Conservation (phyloP, 2,329 filamentous ascomycete species). For the Sporothrix pseudoabietina region DNA sequence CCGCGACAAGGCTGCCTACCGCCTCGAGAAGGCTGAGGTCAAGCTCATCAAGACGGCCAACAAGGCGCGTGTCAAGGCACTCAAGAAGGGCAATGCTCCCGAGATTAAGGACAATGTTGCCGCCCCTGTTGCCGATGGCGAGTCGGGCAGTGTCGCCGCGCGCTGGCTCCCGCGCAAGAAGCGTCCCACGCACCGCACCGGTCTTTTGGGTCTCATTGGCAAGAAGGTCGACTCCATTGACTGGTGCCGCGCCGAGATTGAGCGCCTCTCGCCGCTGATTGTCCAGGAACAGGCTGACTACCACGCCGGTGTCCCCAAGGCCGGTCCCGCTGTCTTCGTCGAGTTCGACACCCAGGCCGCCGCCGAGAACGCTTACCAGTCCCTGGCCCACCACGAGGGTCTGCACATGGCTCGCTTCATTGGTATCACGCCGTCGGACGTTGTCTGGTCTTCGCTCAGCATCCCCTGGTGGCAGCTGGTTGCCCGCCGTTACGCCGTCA, state of each 20-base stretch:
- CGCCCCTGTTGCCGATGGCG: conserved; percentile 60
- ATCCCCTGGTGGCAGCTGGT: conserved; percentile 87
- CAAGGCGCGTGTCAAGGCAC: conserved; percentile 65
- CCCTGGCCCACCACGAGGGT: conserved; percentile 81
- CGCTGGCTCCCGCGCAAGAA: conserved; percentile 74
- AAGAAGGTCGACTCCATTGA: conserved; percentile 94
- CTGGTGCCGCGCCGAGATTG: conserved; percentile 78
- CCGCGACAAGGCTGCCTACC: conserved; percentile 76
- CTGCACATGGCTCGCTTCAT: conserved; percentile 85
- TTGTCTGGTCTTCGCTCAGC: conserved; percentile 84
- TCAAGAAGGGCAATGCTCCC: conserved; percentile 58
- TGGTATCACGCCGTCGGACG: conserved; percentile 76
- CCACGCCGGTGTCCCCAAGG: conserved; percentile 63
- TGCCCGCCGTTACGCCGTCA: conserved; percentile 67
- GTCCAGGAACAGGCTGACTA: conserved; percentile 69
- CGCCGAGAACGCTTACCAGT: conserved; percentile 85
- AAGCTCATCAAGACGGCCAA: conserved; percentile 81
- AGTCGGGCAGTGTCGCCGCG: conserved; percentile 70
- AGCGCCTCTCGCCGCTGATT: conserved; percentile 72
- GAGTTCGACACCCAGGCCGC: conserved; percentile 82
- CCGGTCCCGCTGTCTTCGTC: conserved; percentile 80
- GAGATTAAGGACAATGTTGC: conserved; percentile 34
- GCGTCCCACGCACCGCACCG: conserved; percentile 74
- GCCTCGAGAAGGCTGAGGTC: conserved; percentile 84
- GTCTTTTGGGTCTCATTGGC: conserved; percentile 69